Conservation (phyloP, 73 alveolate species). For the Tetrahymena thermophila region DNA sequence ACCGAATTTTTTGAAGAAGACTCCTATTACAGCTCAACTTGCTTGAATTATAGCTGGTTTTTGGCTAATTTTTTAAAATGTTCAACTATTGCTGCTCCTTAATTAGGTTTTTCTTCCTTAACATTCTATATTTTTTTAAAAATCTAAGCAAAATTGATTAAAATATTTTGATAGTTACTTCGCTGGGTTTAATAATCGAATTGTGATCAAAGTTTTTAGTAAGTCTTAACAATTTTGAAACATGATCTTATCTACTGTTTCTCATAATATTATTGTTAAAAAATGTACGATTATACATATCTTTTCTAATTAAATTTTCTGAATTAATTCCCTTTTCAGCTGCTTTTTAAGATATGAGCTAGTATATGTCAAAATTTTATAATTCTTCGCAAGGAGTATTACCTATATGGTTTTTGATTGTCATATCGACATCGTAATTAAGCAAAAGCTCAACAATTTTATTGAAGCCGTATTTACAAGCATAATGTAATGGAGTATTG, state of each 20-base stretch:
- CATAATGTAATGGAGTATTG: conserved; percentile 83
- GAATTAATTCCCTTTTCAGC: conserved; percentile 12
- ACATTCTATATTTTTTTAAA: conserved; percentile 34
- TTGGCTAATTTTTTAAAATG: conserved; percentile 13
- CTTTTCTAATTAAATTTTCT: conserved; percentile 41
- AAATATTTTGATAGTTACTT: background rate
- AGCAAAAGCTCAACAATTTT: conserved; percentile 64
- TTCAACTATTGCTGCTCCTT: background rate
- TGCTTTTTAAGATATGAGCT: conserved; percentile 8
- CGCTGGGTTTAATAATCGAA: conserved; percentile 2
- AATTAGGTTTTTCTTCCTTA: background rate
- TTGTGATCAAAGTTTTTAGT: conserved; percentile 11
- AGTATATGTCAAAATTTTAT: conserved; percentile 43
- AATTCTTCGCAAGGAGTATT: conserved; percentile 60
- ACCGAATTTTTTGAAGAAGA: conserved; percentile 8
- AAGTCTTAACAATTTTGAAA: conserved; percentile 32
- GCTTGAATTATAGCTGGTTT: background rate
- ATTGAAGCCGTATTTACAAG: conserved; percentile 60
- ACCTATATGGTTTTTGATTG: conserved; percentile 45
- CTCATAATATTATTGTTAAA: conserved; percentile 33
- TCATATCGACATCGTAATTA: conserved; percentile 57
- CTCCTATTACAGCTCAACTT: background rate
- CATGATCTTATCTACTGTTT: conserved; percentile 48
- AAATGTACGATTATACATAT: conserved; percentile 54
- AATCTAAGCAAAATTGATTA: background rate